Evolutionary conservation across 106 monocot species (phyloP).

Genomic region (Vanilla planifolia): DNA sequence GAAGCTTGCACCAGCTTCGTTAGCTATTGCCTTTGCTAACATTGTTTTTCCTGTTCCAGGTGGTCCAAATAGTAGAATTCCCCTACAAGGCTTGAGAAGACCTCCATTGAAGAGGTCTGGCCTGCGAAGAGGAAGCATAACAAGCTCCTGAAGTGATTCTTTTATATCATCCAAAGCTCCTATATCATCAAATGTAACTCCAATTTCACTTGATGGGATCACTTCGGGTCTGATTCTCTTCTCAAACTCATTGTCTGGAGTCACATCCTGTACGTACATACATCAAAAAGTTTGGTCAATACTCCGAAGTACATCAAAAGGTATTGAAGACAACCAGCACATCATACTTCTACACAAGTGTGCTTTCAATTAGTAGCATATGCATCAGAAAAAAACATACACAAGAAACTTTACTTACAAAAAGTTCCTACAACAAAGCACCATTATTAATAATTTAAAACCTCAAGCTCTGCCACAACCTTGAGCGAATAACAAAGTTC

Average conservation of each 20-base stretch:
- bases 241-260: conserved; percentile 84
- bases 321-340: no score
- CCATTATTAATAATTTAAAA: no score
- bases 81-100: conserved; percentile 82
- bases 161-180: conserved; percentile 82
- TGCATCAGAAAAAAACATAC: no score
- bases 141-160: conserved; percentile 84
- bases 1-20: conserved; percentile 90
- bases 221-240: conserved; percentile 85
- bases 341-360: no score
- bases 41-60: conserved; percentile 93
- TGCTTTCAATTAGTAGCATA: no score
- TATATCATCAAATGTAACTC: conserved; percentile 85
- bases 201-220: conserved; percentile 78
- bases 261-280: conserved; percentile 32
- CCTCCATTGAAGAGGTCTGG: conserved; percentile 91
- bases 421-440: no score
- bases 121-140: conserved; percentile 83
- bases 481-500: no score
- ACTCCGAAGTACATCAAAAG: background rate
- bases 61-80: conserved; percentile 84
- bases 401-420: no score
- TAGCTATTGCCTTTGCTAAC: conserved; percentile 87
- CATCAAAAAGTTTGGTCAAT: background rate
- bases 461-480: no score